A percentile compares a stretch with the other conserved stretches of the same genome.
Conservation (phyloP, 495 filamentous ascomycete genomes). For the Aspergillus heteromorphus region DNA sequence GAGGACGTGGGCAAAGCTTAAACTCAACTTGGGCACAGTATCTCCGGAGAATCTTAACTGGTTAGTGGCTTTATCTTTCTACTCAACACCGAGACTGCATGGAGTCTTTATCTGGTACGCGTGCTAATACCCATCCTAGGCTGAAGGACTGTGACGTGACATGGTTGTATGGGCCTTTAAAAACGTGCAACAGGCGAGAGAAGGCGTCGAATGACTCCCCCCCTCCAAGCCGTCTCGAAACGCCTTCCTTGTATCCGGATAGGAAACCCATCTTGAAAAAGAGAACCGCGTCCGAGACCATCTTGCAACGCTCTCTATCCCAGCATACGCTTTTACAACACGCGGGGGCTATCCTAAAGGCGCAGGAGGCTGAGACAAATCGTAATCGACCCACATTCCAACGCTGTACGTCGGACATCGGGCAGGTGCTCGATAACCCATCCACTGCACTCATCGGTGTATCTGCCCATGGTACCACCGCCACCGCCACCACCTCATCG, state of each 20-base stretch:
- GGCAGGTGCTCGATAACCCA: constrained; percentile 41
- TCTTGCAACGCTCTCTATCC: constrained; percentile 87
- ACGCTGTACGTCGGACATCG: constrained; percentile 62
- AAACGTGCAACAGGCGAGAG: constrained; percentile 51
- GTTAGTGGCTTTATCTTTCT: constrained; percentile 47
- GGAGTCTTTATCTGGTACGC: neutral
- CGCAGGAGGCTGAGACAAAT: constrained; percentile 64
- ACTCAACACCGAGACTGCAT: neutral
- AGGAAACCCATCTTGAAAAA: constrained; percentile 97
- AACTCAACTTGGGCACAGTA: constrained; percentile 77
- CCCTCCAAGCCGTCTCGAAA: constrained; percentile 61
- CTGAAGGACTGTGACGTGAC: constrained; percentile 96
- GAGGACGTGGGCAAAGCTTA: constrained; percentile 94
- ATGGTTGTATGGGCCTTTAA: constrained; percentile 93
- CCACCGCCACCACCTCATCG: constrained; percentile 33
- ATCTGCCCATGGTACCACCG: constrained; percentile 24
- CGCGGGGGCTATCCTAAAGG: constrained; percentile 85
- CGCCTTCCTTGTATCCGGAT: constrained; percentile 72
- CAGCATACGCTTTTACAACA: constrained; percentile 89
- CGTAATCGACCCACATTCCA: constrained; percentile 43
- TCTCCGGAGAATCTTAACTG: constrained; percentile 88
- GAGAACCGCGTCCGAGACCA: constrained; percentile 89
- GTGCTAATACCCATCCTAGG: constrained; percentile 48
- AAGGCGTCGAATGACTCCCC: constrained; percentile 39
- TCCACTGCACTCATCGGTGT: constrained; percentile 22